These are phyloP conservation scores for Exsudoporus floridanus DNA, from an alignment of 1,284 basidiomycete genomes.

Conservation along the genomic window DNA sequence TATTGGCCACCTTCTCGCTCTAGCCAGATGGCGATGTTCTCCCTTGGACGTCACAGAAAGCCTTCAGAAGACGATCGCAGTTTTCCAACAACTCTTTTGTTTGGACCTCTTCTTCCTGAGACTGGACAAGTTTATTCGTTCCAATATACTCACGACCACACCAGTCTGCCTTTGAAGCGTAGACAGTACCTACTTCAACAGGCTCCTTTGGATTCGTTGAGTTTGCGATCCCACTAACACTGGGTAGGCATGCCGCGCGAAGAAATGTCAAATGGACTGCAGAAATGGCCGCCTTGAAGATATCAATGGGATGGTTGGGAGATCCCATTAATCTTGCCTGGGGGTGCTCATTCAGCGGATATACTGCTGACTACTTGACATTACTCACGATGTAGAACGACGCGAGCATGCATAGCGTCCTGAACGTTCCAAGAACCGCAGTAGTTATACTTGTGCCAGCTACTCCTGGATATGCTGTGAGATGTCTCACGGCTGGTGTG, in stretches of 20 bases:
- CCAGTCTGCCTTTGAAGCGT: conserved; percentile 54
- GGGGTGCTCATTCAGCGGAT: not conserved
- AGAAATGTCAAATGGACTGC: conserved; percentile 56
- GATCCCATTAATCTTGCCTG: conserved; percentile 72
- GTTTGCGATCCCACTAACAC: conserved; percentile 10
- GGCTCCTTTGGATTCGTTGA: conserved; percentile 12
- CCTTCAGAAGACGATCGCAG: conserved; percentile 48
- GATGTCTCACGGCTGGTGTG: conserved; percentile 50
- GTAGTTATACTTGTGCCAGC: conserved; percentile 65
- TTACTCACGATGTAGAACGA: conserved; percentile 70
- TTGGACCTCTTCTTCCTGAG: conserved; percentile 45
- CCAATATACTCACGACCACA: conserved; percentile 57
- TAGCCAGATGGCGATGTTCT: conserved; percentile 18
- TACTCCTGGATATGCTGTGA: conserved; percentile 74
- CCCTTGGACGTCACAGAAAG: conserved; percentile 30
- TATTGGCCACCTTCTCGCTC: not conserved
- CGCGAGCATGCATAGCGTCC: conserved; percentile 54
- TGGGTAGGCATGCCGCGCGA: conserved; percentile 37
- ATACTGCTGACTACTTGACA: not conserved
- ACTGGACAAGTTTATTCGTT: conserved; percentile 47
- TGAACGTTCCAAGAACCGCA: conserved; percentile 48
- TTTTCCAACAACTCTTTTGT: conserved; percentile 49
- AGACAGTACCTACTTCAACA: conserved; percentile 39
- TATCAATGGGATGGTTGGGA: conserved; percentile 55
- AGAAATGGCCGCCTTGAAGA: conserved; percentile 65